phyloP scores from a whole-genome alignment of 2,329 filamentous ascomycete species.

The Alternaria consortialis region DNA sequence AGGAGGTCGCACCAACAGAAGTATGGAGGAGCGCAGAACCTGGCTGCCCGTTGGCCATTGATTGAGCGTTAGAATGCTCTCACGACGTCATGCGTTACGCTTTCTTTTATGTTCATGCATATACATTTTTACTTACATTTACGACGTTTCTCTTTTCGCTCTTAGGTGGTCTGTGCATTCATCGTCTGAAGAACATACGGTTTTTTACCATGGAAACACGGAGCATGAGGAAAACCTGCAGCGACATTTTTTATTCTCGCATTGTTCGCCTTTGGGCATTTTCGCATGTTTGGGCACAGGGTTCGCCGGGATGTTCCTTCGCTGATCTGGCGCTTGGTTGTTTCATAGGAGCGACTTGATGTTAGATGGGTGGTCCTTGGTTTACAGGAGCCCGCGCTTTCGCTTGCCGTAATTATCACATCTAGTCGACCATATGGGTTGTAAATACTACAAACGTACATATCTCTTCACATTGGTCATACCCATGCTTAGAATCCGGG shows the following conservation, averaged over 20 bases:
- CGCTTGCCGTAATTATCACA: conserved; percentile 1
- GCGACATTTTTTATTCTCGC: neutral
- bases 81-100: conserved; percentile 33
- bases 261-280: neutral
- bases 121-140: conserved; percentile 13
- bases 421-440: conserved; percentile 4
- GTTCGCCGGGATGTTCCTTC: conserved; percentile 10
- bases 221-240: neutral
- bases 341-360: conserved; percentile 9
- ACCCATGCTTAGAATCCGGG: neutral
- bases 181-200: conserved; percentile 1
- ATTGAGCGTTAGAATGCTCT: conserved; percentile 36
- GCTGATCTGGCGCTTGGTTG: conserved; percentile 4
- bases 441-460: conserved; percentile 2
- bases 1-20: conserved; percentile 68
- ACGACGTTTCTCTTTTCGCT: conserved; percentile 5
- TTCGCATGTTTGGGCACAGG: neutral
- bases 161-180: conserved; percentile 10
- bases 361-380: neutral
- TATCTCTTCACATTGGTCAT: neutral
- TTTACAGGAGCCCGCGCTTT: neutral
- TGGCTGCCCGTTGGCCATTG: conserved; percentile 59
- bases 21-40: conserved; percentile 69
- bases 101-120: conserved; percentile 22
- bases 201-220: neutral